Conservation (phyloP, 1,284 basidiomycete species). For the Rhodotorula glutinis region DNA sequence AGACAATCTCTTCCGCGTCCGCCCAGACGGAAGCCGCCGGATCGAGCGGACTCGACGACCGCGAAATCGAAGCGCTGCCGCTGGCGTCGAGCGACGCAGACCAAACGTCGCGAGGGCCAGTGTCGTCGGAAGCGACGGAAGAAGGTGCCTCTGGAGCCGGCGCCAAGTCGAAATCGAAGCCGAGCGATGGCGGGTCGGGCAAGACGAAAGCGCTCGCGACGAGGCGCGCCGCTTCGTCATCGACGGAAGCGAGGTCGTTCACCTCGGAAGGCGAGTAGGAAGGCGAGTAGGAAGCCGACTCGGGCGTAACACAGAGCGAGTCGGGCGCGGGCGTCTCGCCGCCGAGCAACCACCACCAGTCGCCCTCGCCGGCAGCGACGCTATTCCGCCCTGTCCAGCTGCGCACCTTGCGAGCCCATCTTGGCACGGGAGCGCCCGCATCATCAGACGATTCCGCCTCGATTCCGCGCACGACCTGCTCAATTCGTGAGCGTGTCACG, state of each 20-base stretch:
- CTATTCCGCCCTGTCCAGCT: constrained; percentile 1
- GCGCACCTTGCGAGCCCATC: constrained; percentile 13
- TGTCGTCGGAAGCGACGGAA: background rate
- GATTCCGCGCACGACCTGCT: constrained; percentile 1
- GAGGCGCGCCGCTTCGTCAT: background rate
- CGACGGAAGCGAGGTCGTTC: background rate
- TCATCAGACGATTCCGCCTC: background rate
- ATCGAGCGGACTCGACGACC: background rate
- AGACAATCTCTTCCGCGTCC: background rate
- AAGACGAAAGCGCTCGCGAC: constrained; percentile 13
- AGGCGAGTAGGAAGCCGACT: background rate
- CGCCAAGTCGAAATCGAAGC: background rate
- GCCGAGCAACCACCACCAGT: constrained; percentile 26
- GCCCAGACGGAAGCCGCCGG: constrained; percentile 43
- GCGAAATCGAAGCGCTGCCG: background rate
- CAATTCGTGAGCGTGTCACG: constrained; percentile 10
- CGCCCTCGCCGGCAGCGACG: constrained; percentile 11
- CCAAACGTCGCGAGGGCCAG: background rate
- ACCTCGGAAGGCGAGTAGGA: background rate
- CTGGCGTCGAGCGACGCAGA: background rate
- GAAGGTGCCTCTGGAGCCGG: background rate
- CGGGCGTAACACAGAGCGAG: background rate
- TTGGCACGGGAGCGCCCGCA: background rate
- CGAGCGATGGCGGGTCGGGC: constrained; percentile 10
- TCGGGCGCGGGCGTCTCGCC: background rate